phyloP scores from a whole-genome alignment of 192 early-diverging fungal genomes.

The Entomortierella chlamydospora region DNA sequence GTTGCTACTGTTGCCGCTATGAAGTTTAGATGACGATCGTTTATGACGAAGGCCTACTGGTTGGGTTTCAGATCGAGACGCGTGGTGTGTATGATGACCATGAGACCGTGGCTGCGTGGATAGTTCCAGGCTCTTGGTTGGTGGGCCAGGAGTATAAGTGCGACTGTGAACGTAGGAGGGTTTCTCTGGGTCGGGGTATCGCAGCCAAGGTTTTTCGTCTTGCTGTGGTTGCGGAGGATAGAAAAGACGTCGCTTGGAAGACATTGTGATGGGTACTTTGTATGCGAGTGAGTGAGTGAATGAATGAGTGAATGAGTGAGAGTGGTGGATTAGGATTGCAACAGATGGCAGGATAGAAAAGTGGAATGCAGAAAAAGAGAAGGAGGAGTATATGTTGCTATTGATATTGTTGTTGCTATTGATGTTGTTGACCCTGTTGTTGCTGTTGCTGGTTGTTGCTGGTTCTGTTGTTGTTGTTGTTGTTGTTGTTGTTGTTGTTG shows the following conservation, averaged over 20 bases:
- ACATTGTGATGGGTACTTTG: neutral
- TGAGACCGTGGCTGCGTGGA: neutral
- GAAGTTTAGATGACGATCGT: conserved; percentile 31
- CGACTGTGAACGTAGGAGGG: conserved; percentile 37
- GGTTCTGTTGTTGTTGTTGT: no score
- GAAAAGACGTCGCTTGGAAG: conserved; percentile 4
- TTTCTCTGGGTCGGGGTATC: conserved; percentile 39
- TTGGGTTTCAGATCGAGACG: conserved; percentile 3
- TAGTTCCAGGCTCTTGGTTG: neutral
- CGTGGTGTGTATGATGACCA: neutral
- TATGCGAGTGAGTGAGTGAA: neutral
- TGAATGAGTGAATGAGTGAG: no score
- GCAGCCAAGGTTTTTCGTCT: conserved; percentile 35
- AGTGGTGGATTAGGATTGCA: no score
- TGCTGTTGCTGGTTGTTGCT: no score
- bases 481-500: no score
- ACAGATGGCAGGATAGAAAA: no score
- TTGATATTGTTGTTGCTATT: no score
- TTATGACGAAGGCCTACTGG: conserved; percentile 15
- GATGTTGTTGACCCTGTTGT: no score
- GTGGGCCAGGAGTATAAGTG: neutral
- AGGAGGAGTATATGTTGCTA: no score
- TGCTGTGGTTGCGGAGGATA: neutral
- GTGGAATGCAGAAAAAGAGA: no score
- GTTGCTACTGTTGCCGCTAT: conserved; percentile 13